Percentiles rank a stretch among this genome's conserved stretches.
phyloP scores from a whole-genome alignment of 1,284 basidiomycete genomes.

The Fomitiporia mediterranea region DNA sequence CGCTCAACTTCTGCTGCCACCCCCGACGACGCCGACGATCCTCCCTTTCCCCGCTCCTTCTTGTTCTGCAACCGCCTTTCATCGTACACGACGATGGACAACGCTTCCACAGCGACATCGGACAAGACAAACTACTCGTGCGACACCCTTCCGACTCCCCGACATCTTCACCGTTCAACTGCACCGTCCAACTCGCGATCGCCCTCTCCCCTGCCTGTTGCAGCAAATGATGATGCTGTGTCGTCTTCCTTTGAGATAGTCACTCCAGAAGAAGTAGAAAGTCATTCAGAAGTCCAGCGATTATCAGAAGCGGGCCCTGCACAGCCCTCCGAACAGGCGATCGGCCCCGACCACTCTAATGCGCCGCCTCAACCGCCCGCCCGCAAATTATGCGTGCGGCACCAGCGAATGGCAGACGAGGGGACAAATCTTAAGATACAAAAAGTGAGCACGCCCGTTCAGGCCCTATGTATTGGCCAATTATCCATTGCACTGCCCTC shows the following conservation, averaged over 20 bases:
- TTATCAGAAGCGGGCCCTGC: conserved; percentile 13
- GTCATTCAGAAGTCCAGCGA: conserved; percentile 13
- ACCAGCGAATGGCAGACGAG: conserved; percentile 97
- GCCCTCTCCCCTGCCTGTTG: conserved; percentile 31
- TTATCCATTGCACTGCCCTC: not conserved
- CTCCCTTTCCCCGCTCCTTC: not conserved
- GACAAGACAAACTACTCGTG: conserved; percentile 42
- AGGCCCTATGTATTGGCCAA: not conserved
- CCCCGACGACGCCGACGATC: not conserved
- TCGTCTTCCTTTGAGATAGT: conserved; percentile 32
- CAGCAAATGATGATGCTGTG: conserved; percentile 23
- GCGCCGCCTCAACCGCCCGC: conserved; percentile 38
- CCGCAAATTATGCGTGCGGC: conserved; percentile 81
- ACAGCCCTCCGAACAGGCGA: conserved; percentile 4
- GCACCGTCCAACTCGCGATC: conserved; percentile 28
- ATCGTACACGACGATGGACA: conserved; percentile 1
- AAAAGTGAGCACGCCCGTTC: conserved; percentile 53
- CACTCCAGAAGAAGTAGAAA: conserved; percentile 22
- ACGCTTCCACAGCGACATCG: conserved; percentile 24
- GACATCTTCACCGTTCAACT: conserved; percentile 23
- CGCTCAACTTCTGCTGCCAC: not conserved
- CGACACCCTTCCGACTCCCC: conserved; percentile 67
- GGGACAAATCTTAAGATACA: conserved; percentile 91
- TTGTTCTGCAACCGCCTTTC: not conserved
- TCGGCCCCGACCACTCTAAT: conserved; percentile 18